Base-by-base conservation (phyloP, 441 rosid genomes). In the Flueggea neowawraea region DNA sequence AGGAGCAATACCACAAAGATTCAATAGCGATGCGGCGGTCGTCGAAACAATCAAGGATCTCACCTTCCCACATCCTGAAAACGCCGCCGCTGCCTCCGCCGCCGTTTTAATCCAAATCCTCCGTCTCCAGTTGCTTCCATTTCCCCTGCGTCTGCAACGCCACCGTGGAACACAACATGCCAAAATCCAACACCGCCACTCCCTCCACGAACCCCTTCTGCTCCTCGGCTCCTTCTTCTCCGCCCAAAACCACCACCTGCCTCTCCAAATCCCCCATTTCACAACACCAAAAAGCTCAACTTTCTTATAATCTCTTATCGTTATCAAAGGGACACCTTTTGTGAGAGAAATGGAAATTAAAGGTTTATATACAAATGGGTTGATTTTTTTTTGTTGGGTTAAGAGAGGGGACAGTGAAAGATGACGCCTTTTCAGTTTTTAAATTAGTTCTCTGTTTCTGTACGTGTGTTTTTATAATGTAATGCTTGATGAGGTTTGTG, bases 1-100 rank as follows among this genome's bases (percentile, higher is more conserved):
- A 22, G 28, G 28, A 22, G 9, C 31, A 78, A 31, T 16, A 90
- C 98, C 95, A 88, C 54, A 82, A 62, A 36, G 98, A 86, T 83
- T 93, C 80, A 62, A 85, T 71, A 62, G 92, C 90, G 60, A 93
- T 62, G 31, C 82, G 89, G 73, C 88, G 90, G 81, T 93, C 89
- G 45, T 86, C 92, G 43, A 82, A 77, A 81, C 87, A 88, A 75
- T 84, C 96, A 65, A 88, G 84, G 15, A 90, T 85, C 64, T 80
- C 88, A 52, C 95, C 94, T 82, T 93, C 98, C 98, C 98, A 93
- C 87, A 93, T 81, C 77, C 98, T 82, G 1, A 88, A 85, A 59
- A 87, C 92, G 43, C 84, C 88, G 12, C 91, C 91, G 17, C 78
- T n/a, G n/a, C n/a, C n/a, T n/a, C n/a, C n/a, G n/a, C n/a, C n/a